phyloP scores from a whole-genome alignment of 1,284 basidiomycete species.

The Rhodotorula sp. region DNA sequence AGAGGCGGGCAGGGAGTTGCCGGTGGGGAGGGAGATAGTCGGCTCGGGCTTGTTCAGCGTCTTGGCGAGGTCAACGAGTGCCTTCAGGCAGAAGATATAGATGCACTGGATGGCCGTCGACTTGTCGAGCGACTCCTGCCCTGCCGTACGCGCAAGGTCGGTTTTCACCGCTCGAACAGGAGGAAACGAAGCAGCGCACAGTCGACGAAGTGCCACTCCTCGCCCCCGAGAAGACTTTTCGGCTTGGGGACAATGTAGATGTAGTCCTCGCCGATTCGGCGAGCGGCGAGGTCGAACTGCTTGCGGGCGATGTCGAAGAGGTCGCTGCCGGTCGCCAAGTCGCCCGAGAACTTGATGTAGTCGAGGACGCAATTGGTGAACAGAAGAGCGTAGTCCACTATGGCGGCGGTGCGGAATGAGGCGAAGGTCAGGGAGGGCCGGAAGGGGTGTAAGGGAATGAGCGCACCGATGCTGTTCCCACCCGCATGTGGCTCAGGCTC shows the following conservation, averaged over 20 bases:
- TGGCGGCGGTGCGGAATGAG: too few relatives aligned
- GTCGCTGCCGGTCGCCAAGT: slow-evolving; percentile 39
- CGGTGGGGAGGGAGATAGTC: not conserved
- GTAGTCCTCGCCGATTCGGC: slow-evolving; percentile 10
- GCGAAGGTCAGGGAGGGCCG: too few relatives aligned
- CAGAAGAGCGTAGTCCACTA: slow-evolving; percentile 46
- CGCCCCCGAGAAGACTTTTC: slow-evolving; percentile 8
- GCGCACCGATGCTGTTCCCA: slow-evolving; percentile 36
- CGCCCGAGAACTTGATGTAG: slow-evolving; percentile 42
- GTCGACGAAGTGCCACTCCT: slow-evolving; percentile 43
- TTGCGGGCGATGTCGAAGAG: slow-evolving; percentile 39
- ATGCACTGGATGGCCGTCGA: slow-evolving; percentile 37
- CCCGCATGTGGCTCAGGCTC: slow-evolving; percentile 38
- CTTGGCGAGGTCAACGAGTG: slow-evolving; percentile 20
- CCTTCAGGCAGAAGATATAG: slow-evolving; percentile 35
- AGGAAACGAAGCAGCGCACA: slow-evolving; percentile 17
- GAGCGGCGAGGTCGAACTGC: slow-evolving; percentile 39
- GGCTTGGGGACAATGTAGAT: slow-evolving; percentile 12
- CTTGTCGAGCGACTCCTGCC: slow-evolving; percentile 41
- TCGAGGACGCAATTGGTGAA: slow-evolving; percentile 26
- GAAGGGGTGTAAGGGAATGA: not conserved
- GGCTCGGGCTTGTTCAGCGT: slow-evolving; percentile 12
- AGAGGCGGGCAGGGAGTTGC: not conserved
- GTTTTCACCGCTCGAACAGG: not conserved
- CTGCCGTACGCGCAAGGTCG: not conserved